Evolutionary conservation across 2,329 filamentous ascomycete species (phyloP).

Genomic region (Gnomoniopsis smithogilvyi): DNA sequence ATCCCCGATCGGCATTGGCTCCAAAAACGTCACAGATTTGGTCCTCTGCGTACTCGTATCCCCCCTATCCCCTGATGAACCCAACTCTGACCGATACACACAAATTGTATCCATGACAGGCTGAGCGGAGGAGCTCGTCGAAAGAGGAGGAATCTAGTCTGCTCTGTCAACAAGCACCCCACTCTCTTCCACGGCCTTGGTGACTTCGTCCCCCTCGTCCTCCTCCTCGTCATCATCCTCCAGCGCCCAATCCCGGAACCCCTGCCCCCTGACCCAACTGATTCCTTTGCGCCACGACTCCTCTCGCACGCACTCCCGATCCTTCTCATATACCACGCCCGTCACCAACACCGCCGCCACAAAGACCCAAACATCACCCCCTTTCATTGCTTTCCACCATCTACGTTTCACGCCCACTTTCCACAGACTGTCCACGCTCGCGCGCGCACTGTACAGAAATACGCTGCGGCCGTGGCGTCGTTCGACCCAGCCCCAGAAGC

Average conservation of each 20-base stretch:
- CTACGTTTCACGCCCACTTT: slow-evolving; percentile 89
- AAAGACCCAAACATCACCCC: slow-evolving; percentile 83
- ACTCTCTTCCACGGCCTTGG: slow-evolving; percentile 24
- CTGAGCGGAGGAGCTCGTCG: not conserved
- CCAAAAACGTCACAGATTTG: not conserved
- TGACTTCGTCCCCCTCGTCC: slow-evolving; percentile 30
- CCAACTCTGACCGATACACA: too few species aligned
- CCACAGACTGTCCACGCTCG: slow-evolving; percentile 82
- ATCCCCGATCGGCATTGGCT: not conserved
- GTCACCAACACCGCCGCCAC: slow-evolving; percentile 74
- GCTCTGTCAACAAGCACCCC: not conserved
- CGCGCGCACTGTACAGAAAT: slow-evolving; percentile 75
- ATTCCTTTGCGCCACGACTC: slow-evolving; percentile 67
- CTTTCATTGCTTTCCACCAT: slow-evolving; percentile 79
- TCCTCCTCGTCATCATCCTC: slow-evolving; percentile 40
- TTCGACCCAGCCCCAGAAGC: slow-evolving; percentile 80
- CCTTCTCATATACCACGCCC: slow-evolving; percentile 72
- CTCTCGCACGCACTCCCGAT: slow-evolving; percentile 66
- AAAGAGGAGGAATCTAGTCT: not conserved
- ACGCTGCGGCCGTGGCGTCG: slow-evolving; percentile 60
- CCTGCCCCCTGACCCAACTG: slow-evolving; percentile 71
- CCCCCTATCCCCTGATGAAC: not conserved
- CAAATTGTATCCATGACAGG: too few species aligned
- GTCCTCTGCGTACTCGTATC: not conserved
- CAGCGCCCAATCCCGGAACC: slow-evolving; percentile 65